These are phyloP conservation scores for Eucalyptus polyanthemos DNA, from an alignment of 345 rosid species.

Conservation along the genomic window DNA sequence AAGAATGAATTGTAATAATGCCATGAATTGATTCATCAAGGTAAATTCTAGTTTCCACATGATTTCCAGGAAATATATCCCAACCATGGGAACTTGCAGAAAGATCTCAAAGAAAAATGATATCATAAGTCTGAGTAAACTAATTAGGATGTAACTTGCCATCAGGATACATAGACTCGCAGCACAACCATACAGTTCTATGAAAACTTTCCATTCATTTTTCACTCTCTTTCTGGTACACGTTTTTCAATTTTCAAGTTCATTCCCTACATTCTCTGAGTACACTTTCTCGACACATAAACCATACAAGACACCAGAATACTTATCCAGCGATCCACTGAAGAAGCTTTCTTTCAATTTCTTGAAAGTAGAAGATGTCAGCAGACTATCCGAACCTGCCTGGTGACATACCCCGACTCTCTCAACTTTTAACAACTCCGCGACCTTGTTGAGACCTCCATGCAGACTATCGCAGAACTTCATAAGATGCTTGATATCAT, in stretches of 20 bases:
- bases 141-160: neutral
- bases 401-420: slow-evolving; percentile 82
- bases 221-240: neutral
- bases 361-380: slow-evolving; percentile 74
- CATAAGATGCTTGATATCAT: slow-evolving; percentile 82
- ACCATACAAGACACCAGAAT: slow-evolving; percentile 86
- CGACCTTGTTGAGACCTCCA: slow-evolving; percentile 84
- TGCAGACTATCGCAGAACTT: slow-evolving; percentile 85
- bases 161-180: neutral
- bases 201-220: neutral
- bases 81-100: neutral
- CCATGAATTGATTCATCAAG: neutral
- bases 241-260: neutral
- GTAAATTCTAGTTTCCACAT: neutral
- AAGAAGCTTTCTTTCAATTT: slow-evolving; percentile 82
- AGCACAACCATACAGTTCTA: neutral
- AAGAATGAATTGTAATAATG: neutral
- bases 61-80: neutral
- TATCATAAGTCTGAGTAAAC: neutral
- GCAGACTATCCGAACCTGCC: slow-evolving; percentile 94
- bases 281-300: slow-evolving; percentile 69
- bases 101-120: neutral
- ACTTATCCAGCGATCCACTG: slow-evolving; percentile 54
- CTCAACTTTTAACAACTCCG: slow-evolving; percentile 76
- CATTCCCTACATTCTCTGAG: neutral